Evolutionary conservation across 2,329 filamentous ascomycete genomes (phyloP).

Genomic region (Colletotrichum sp.): DNA sequence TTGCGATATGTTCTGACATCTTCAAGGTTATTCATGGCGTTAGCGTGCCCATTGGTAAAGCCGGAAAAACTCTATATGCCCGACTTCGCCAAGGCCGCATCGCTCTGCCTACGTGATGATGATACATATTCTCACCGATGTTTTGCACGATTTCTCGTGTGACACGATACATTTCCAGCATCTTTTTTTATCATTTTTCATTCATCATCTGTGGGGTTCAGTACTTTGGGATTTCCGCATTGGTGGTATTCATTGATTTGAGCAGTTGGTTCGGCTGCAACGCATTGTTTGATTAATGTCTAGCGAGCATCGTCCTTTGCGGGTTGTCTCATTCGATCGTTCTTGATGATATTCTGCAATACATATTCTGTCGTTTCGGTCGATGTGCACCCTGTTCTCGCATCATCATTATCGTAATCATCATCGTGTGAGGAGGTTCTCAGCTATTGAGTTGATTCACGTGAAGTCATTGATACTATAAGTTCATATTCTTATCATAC

Average conservation of each 20-base stretch:
- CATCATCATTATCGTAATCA: too few relatives aligned
- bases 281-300: neutral
- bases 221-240: accelerated
- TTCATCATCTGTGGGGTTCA: accelerated
- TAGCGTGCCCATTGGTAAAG: neutral
- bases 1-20: neutral
- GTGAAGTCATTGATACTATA: neutral
- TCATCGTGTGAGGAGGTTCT: neutral
- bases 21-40: neutral
- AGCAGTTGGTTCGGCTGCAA: neutral
- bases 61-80: neutral
- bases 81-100: neutral
- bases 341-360: neutral
- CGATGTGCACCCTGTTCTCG: accelerated
- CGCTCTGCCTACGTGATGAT: neutral
- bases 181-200: neutral
- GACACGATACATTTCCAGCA: neutral
- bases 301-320: neutral
- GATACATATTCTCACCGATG: neutral
- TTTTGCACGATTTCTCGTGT: neutral
- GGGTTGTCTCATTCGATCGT: accelerated
- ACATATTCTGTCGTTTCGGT: neutral
- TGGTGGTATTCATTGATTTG: neutral
- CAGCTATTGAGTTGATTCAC: neutral
- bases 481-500: neutral